Percentiles rank a stretch among this genome's conserved stretches.
Evolutionary conservation across 768 basidiomycete species (phyloP).

Genomic region (Pholiota conissans): DNA sequence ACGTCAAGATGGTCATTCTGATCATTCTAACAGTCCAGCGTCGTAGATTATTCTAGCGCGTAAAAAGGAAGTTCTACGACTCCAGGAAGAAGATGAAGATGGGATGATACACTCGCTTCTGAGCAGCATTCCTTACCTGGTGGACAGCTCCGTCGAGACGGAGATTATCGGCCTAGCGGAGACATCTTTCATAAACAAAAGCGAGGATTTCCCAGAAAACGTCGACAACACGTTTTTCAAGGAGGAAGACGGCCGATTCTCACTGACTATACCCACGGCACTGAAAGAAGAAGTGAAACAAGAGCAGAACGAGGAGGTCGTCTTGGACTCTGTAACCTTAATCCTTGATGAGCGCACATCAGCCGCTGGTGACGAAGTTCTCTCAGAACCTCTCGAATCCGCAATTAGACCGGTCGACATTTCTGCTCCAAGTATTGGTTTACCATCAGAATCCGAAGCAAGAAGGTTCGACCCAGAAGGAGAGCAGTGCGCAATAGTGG

Average conservation of each 20-base stretch:
- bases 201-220: conserved; percentile 1
- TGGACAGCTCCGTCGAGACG: conserved; percentile 35
- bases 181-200: background rate
- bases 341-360: background rate
- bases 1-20: background rate
- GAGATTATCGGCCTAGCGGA: background rate
- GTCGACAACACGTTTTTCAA: conserved; percentile 17
- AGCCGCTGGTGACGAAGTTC: background rate
- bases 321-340: background rate
- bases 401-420: background rate
- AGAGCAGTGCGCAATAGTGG: background rate
- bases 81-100: conserved; percentile 73
- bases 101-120: conserved; percentile 82
- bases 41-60: conserved; percentile 70
- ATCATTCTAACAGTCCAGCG: background rate
- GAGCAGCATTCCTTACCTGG: conserved; percentile 60
- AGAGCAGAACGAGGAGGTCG: background rate
- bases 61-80: conserved; percentile 60
- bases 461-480: background rate
- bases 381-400: background rate
- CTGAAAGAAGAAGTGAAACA: background rate
- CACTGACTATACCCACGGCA: background rate
- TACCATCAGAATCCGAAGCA: background rate
- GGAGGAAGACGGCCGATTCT: background rate
- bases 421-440: background rate